phyloP scores from a whole-genome alignment of 345 rosid species.

The Excoecaria agallocha region DNA sequence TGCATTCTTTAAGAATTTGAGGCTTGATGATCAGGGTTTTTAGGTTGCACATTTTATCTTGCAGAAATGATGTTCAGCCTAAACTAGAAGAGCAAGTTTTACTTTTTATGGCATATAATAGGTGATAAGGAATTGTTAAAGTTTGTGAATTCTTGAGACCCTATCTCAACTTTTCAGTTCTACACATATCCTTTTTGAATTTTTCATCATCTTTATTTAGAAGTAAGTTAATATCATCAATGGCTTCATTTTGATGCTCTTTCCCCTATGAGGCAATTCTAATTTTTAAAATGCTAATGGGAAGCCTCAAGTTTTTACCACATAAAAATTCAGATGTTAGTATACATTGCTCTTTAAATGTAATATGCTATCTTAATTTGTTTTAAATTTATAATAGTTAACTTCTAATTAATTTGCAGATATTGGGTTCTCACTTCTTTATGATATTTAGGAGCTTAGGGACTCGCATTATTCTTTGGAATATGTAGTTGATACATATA shows the following conservation, averaged over 20 bases:
- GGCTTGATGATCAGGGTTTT: conserved; percentile 7
- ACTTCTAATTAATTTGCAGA: conserved; percentile 8
- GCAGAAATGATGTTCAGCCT: conserved; percentile 55
- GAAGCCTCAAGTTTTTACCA: conserved; percentile 53
- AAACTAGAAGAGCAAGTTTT: conserved; percentile 71
- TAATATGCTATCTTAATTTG: background rate
- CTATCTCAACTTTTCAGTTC: conserved; percentile 51
- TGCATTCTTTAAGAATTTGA: conserved; percentile 1
- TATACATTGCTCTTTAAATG: conserved; percentile 6
- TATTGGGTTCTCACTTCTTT: conserved; percentile 20
- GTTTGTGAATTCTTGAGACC: conserved; percentile 80
- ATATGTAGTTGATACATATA: conserved; percentile 57
- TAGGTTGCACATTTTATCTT: conserved; percentile 58
- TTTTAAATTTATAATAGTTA: background rate
- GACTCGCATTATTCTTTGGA: conserved; percentile 45
- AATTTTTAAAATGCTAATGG: conserved; percentile 52
- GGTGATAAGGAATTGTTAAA: conserved; percentile 48
- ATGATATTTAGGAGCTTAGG: conserved; percentile 52
- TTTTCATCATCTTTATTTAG: conserved; percentile 43
- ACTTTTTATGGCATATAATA: conserved; percentile 51
- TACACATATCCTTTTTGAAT: conserved; percentile 47
- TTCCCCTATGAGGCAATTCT: conserved; percentile 56
- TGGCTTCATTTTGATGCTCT: conserved; percentile 78
- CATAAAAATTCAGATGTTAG: conserved; percentile 51
- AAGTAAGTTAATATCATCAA: conserved; percentile 56